Conservation (phyloP, 208 protist genomes). For the Leptomonas pyrrhocoris region DNA sequence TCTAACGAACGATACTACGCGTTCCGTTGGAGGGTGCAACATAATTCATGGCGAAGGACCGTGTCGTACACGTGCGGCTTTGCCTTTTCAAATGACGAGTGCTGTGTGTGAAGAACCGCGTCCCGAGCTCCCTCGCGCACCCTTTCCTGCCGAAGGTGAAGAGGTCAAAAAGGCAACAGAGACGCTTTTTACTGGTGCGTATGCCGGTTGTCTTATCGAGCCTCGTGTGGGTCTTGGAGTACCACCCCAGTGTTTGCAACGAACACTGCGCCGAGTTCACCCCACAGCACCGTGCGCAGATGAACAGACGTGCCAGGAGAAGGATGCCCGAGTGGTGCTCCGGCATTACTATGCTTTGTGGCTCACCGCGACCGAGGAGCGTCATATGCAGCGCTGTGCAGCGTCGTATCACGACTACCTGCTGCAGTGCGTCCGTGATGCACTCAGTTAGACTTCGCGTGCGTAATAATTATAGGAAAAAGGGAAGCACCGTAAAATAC, state of each 20-base stretch:
- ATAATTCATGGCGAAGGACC: too few relatives aligned
- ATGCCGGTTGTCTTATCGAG: background rate
- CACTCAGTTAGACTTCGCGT: background rate
- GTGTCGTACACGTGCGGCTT: too few relatives aligned
- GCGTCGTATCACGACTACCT: slow-evolving; percentile 28
- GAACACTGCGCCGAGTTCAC: background rate
- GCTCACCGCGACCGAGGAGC: slow-evolving; percentile 10
- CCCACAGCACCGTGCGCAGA: background rate
- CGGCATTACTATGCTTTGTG: slow-evolving; percentile 18
- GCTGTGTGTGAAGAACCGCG: too few relatives aligned
- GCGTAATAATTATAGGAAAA: background rate
- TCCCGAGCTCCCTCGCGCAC: too few relatives aligned
- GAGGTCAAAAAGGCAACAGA: too few relatives aligned
- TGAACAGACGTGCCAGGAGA: background rate
- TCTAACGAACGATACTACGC: background rate
- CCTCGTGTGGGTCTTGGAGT: background rate
- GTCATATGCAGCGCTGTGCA: slow-evolving; percentile 25
- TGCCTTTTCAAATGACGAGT: too few relatives aligned
- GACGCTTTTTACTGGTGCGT: background rate
- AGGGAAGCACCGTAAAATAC: background rate
- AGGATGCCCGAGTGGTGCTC: slow-evolving; percentile 3
- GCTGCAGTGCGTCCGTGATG: slow-evolving; percentile 25
- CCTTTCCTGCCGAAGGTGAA: too few relatives aligned
- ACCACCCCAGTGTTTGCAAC: background rate
- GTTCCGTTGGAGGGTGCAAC: too few relatives aligned